Evolutionary conservation across 805 yeast genomes (phyloP).

Genomic region (Wickerhamomyces hampshirensis): DNA sequence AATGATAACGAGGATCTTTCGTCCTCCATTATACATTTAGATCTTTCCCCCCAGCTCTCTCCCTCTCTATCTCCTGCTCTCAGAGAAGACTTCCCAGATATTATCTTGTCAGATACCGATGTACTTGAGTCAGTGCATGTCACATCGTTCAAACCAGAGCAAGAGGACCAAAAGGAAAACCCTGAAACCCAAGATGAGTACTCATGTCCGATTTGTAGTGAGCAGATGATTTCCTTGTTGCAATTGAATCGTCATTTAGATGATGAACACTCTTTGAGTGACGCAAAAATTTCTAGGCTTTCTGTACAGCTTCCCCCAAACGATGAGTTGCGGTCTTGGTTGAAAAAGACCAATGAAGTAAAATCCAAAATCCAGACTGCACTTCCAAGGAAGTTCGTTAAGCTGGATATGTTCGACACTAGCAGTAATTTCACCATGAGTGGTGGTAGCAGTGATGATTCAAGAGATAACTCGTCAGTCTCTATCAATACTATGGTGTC

Average conservation of each 20-base stretch:
- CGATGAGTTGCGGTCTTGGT: constrained; percentile 40
- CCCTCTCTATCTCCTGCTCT: neutral
- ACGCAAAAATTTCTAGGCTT: constrained; percentile 1
- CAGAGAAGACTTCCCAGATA: neutral
- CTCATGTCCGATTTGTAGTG: constrained; percentile 69
- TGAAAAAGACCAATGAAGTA: constrained; percentile 34
- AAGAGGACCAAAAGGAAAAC: neutral
- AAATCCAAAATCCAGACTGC: constrained; percentile 34
- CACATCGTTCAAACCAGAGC: constrained; percentile 2
- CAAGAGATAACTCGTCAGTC: constrained; percentile 11
- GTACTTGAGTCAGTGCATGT: constrained; percentile 12
- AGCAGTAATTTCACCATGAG: constrained; percentile 11
- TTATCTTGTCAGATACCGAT: constrained; percentile 6
- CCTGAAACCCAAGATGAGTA: too few relatives aligned
- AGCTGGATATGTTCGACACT: constrained; percentile 47
- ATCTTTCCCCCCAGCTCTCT: neutral
- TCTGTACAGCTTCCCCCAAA: constrained; percentile 10
- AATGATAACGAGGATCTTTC: too few relatives aligned
- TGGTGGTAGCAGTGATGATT: constrained; percentile 2
- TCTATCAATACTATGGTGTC: constrained; percentile 10
- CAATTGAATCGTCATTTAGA: constrained; percentile 72
- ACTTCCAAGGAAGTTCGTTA: constrained; percentile 34
- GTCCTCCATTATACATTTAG: too few relatives aligned
- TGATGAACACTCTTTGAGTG: constrained; percentile 46
- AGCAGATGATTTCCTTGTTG: constrained; percentile 45